These are phyloP conservation scores for Trichoderma lentiforme DNA, from an alignment of 2,329 filamentous ascomycete species.

Conservation along the genomic window DNA sequence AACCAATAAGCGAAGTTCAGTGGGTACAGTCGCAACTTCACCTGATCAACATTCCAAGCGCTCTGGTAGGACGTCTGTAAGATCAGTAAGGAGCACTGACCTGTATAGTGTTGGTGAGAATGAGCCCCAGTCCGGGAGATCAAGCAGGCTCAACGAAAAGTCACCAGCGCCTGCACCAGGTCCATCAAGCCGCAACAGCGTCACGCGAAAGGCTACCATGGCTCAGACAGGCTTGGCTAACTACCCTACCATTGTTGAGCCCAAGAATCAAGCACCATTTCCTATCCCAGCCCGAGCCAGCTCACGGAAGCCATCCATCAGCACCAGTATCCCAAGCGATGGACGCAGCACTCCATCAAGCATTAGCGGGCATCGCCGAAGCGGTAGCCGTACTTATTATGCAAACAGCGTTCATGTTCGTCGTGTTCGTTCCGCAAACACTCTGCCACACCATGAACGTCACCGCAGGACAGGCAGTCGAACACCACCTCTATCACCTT, in stretches of 20 bases:
- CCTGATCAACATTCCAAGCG: conserved; percentile 40
- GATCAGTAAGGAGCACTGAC: conserved; percentile 44
- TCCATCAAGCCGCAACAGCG: conserved; percentile 48
- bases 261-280: conserved; percentile 75
- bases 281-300: conserved; percentile 88
- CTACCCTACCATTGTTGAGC: conserved; percentile 64
- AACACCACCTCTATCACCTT: conserved; percentile 64
- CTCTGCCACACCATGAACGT: conserved; percentile 57
- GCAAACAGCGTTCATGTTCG: conserved; percentile 69
- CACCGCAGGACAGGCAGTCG: conserved; percentile 52
- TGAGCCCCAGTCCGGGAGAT: conserved; percentile 28
- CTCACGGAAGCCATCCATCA: conserved; percentile 69
- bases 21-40: conserved; percentile 38
- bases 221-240: conserved; percentile 74
- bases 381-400: conserved; percentile 48
- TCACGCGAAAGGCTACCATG: conserved; percentile 74
- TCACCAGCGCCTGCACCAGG: conserved; percentile 31
- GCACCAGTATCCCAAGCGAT: conserved; percentile 64
- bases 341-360: conserved; percentile 67
- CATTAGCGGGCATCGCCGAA: conserved; percentile 53
- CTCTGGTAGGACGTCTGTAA: conserved; percentile 30
- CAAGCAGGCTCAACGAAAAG: conserved; percentile 38
- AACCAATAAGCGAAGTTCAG: conserved; percentile 42
- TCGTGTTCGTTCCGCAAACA: conserved; percentile 80
- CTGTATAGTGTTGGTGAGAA: conserved; percentile 39